Base-by-base conservation (phyloP, 2,329 filamentous ascomycete genomes). In the Paracamarosporium sp. region DNA sequence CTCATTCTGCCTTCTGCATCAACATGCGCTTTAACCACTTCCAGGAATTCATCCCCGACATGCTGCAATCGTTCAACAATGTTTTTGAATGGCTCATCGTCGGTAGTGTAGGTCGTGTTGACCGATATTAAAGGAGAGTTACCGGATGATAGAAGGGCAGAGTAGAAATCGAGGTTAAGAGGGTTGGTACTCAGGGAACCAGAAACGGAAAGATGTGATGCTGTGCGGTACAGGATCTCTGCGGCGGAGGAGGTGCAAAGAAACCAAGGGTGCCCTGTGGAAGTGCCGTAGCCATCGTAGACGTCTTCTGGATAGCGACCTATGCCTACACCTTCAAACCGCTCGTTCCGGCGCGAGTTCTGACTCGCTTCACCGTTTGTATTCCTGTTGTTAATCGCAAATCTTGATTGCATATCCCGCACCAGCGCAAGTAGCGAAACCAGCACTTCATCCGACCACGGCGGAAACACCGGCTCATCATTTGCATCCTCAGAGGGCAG, bases 381-480 rank as follows among this genome's bases (percentile, higher is more conserved):
- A 95, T 82, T 84, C 76, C 93, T 93, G 78, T 91, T 90, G 70
- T 92, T 95, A 20, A 90, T 84, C 28, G 95, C 81, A 31, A 76
- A 78, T 22, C 76, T 73, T 36, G 59, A 52, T 28, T 62, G 60
- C 60, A 77, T 75, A 57, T 79, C 76, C 13, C 60, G 64, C 1
- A 70, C 63, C 17, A 79, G 59, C 7, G 66, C 68, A 12, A 78
- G 68, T 6, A 79, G 67, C 20, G 73, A 70, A 25, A 71, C 59
- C n/a, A 78, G 73, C 15, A 77, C 67, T 50, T 77, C 74, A 40
- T 78, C 75, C 7, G 74, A 74, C 67, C 73, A 71, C 0, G 75
- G 75, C 4, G 75, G 65, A 57, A 65, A 77, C 5, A 71, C 36
- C 2, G 66, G 58, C 13, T 62, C 50, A 24, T 68, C 61, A 9